phyloP scores from a whole-genome alignment of 805 yeast species.

The Metschnikowia lochheadii region DNA sequence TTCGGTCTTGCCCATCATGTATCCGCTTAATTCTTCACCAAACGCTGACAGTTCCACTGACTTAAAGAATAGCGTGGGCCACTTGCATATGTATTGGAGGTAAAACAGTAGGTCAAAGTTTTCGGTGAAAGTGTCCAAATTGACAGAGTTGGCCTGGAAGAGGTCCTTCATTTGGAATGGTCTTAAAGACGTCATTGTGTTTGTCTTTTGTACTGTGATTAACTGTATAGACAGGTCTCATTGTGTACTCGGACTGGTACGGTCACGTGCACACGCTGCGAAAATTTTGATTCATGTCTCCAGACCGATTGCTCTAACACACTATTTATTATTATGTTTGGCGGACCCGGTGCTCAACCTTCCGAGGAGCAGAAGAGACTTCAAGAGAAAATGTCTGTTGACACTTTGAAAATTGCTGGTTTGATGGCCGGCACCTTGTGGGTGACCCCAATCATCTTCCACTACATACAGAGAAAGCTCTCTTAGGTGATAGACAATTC shows the following conservation, averaged over 20 bases:
- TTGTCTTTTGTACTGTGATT: neutral
- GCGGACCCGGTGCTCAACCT: constrained; percentile 46
- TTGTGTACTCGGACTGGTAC: neutral
- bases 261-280: constrained; percentile 3
- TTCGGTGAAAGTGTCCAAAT: constrained; percentile 87
- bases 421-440: constrained; percentile 63
- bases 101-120: constrained; percentile 84
- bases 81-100: constrained; percentile 70
- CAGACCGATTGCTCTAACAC: neutral
- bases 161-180: constrained; percentile 89
- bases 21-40: constrained; percentile 46
- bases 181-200: constrained; percentile 73
- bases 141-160: constrained; percentile 66
- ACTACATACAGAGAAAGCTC: constrained; percentile 49
- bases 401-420: constrained; percentile 58
- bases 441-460: constrained; percentile 52
- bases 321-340: constrained; percentile 31
- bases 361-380: constrained; percentile 64
- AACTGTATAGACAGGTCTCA: neutral
- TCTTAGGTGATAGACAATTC: constrained; percentile 14
- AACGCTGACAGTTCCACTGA: constrained; percentile 38
- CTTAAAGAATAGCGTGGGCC: constrained; percentile 91
- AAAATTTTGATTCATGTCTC: neutral
- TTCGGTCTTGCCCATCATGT: constrained; percentile 96
- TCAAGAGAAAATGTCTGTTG: constrained; percentile 59